These are phyloP conservation scores for Monoraphidium neglectum DNA, from an alignment of 139 green algal species.

Conservation along the genomic window DNA sequence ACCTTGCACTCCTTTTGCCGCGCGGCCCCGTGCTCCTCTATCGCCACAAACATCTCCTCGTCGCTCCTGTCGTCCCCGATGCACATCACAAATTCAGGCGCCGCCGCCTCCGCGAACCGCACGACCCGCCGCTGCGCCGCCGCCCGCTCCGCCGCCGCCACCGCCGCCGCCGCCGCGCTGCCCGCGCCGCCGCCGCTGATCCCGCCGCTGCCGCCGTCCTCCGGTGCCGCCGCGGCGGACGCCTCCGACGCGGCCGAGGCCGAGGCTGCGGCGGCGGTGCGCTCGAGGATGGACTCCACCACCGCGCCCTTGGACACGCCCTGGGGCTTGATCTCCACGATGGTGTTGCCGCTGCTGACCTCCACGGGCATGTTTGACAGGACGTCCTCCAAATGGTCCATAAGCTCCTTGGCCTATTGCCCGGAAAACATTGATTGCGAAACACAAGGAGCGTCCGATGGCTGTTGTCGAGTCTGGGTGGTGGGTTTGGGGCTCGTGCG, in stretches of 20 bases:
- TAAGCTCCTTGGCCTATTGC: slow-evolving; percentile 94
- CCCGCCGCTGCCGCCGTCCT: neutral
- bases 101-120: neutral
- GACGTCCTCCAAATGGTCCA: slow-evolving; percentile 97
- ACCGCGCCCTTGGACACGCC: slow-evolving; percentile 82
- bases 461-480: too few relatives aligned
- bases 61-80: slow-evolving; percentile 98
- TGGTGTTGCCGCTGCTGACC: slow-evolving; percentile 76
- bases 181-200: neutral
- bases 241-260: neutral
- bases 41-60: slow-evolving; percentile 97
- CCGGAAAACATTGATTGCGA: too few relatives aligned
- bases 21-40: slow-evolving; percentile 68
- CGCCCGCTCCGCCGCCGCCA: neutral
- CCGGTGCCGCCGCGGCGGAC: neutral
- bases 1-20: too few relatives aligned
- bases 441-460: too few relatives aligned
- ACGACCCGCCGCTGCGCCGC: neutral
- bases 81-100: slow-evolving; percentile 92
- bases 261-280: neutral
- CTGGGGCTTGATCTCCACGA: slow-evolving; percentile 95
- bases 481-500: neutral
- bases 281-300: slow-evolving; percentile 73
- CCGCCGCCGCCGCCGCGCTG: slow-evolving; percentile 2
- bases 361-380: slow-evolving; percentile 91